These are phyloP conservation scores for Boechera retrofracta DNA, from an alignment of 345 rosid genomes.

Conservation along the genomic window DNA sequence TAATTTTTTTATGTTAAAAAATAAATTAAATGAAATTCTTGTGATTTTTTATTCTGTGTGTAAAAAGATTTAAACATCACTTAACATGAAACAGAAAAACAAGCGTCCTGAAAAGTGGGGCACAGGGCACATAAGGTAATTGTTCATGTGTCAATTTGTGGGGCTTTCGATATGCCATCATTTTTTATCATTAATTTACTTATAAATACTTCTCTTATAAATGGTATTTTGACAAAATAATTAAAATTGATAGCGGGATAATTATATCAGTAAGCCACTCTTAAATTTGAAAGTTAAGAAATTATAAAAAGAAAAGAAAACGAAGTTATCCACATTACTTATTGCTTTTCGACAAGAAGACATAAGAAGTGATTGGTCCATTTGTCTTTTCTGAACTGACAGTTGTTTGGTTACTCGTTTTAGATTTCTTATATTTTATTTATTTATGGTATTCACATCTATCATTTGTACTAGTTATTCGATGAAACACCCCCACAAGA, in stretches of 20 bases:
- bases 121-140: conserved; percentile 34
- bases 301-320: background rate
- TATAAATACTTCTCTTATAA: background rate
- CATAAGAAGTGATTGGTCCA: conserved; percentile 45
- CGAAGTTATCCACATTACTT: conserved; percentile 37
- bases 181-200: background rate
- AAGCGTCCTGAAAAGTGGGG: conserved; percentile 39
- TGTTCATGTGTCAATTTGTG: conserved; percentile 29
- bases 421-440: background rate
- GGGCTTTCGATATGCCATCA: conserved; percentile 1
- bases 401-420: conserved; percentile 43
- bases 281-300: background rate
- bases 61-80: too few species aligned
- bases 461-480: background rate
- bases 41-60: too few species aligned
- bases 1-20: too few species aligned
- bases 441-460: conserved; percentile 14
- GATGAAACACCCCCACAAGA: conserved; percentile 20
- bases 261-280: background rate
- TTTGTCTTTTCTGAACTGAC: conserved; percentile 46
- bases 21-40: too few species aligned
- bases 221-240: background rate
- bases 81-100: too few species aligned
- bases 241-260: background rate
- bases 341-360: conserved; percentile 41